A percentile compares a stretch with the other conserved stretches of the same genome.
Conservation (phyloP, 2,329 filamentous ascomycete genomes). For the Zymoseptoria crescenta region DNA sequence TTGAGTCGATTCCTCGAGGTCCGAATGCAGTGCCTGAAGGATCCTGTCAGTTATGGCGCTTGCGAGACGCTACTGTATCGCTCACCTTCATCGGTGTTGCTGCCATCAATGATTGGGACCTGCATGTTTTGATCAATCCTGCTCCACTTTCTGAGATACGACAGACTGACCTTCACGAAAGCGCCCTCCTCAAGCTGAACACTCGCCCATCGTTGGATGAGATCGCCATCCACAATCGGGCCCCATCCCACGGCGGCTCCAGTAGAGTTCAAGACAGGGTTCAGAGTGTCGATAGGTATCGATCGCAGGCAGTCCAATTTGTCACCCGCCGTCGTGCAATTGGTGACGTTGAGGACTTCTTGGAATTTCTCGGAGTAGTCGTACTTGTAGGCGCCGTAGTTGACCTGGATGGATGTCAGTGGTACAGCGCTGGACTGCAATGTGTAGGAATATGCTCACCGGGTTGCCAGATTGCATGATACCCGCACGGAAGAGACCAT, state of each 20-base stretch:
- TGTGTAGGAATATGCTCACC: background rate
- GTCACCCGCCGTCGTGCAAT: constrained; percentile 50
- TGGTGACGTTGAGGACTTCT: constrained; percentile 36
- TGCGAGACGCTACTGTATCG: constrained; percentile 32
- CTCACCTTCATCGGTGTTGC: constrained; percentile 55
- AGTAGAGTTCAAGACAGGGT: constrained; percentile 23
- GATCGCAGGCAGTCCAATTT: constrained; percentile 59
- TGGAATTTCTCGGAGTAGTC: background rate
- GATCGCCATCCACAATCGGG: constrained; percentile 49
- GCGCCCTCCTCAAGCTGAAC: constrained; percentile 49
- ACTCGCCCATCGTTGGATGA: constrained; percentile 46
- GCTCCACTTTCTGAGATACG: background rate
- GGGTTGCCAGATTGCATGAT: constrained; percentile 38
- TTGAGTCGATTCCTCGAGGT: constrained; percentile 48
- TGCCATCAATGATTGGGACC: constrained; percentile 51
- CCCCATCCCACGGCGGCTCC: constrained; percentile 30
- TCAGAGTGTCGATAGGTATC: constrained; percentile 24
- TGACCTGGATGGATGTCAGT: constrained; percentile 1
- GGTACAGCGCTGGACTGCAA: background rate
- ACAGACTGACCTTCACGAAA: constrained; percentile 39
- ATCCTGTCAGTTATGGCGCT: constrained; percentile 10
- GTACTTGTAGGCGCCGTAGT: constrained; percentile 17
- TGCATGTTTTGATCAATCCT: background rate
- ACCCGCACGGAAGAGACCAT: constrained; percentile 40
- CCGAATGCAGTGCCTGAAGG: background rate